These are phyloP conservation scores for Populus alba DNA, from an alignment of 345 rosid species.

Conservation along the genomic window DNA sequence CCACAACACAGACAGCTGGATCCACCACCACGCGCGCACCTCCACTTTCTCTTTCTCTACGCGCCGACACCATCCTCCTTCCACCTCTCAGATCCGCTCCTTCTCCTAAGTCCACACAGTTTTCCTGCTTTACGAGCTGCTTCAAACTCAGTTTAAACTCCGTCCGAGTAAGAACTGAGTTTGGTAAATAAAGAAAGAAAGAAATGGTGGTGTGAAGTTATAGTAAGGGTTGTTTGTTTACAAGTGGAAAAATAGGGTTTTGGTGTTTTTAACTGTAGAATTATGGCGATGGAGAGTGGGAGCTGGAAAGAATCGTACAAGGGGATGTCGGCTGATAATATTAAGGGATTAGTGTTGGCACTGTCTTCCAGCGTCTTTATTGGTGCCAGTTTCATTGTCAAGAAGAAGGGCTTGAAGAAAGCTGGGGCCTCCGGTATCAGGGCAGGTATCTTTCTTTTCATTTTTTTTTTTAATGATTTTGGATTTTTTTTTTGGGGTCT, in stretches of 20 bases:
- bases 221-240: not conserved
- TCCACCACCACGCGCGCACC: not conserved
- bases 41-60: not conserved
- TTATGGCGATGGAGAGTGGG: not conserved
- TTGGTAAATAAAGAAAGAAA: not conserved
- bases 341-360: slow-evolving; percentile 29
- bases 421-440: slow-evolving; percentile 29
- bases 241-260: not conserved
- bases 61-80: not conserved
- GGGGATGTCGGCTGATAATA: slow-evolving; percentile 29
- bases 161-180: not conserved
- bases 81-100: slow-evolving; percentile 6
- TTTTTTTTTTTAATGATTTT: no score
- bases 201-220: slow-evolving; percentile 2
- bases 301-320: slow-evolving; percentile 22
- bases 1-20: not conserved
- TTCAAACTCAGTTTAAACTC: not conserved
- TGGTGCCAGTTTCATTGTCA: slow-evolving; percentile 33
- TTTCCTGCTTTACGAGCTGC: not conserved
- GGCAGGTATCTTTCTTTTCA: slow-evolving; percentile 14
- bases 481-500: no score
- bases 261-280: not conserved
- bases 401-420: slow-evolving; percentile 31
- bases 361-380: slow-evolving; percentile 28
- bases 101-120: not conserved